Conservation (phyloP, 768 basidiomycete species). For the Galerina sulciceps region DNA sequence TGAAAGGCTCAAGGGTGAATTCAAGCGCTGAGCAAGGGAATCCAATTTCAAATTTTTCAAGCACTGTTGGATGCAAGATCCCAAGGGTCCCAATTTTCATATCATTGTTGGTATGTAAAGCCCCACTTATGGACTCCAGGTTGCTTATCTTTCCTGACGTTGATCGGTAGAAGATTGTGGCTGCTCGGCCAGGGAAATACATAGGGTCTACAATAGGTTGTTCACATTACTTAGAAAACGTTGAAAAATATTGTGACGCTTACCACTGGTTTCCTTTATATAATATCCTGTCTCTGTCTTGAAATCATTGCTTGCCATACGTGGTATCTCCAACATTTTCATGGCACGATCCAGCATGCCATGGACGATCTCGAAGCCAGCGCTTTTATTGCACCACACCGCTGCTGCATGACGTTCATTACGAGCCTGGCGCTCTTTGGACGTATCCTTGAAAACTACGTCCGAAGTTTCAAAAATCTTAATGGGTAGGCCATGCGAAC, state of each 20-base stretch:
- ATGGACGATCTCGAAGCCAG: constrained; percentile 96
- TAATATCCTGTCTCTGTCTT: constrained; percentile 83
- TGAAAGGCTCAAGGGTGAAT: constrained; percentile 95
- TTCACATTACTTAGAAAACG: not conserved
- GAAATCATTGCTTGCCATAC: constrained; percentile 61
- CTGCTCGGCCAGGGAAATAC: constrained; percentile 95
- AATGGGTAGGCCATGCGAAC: constrained; percentile 89
- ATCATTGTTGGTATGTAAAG: constrained; percentile 54
- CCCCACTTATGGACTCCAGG: constrained; percentile 40
- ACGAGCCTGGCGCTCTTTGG: constrained; percentile 79
- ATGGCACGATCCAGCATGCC: constrained; percentile 93
- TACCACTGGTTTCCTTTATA: constrained; percentile 84
- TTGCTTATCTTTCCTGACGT: constrained; percentile 38
- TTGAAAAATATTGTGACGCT: constrained; percentile 27
- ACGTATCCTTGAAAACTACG: constrained; percentile 85
- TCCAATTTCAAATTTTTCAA: constrained; percentile 91
- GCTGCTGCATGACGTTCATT: constrained; percentile 90
- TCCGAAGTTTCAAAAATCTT: constrained; percentile 95
- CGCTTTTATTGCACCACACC: constrained; percentile 95
- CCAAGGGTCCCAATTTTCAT: constrained; percentile 86
- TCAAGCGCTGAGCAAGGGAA: constrained; percentile 96
- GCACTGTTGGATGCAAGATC: constrained; percentile 89
- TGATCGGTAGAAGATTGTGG: constrained; percentile 86
- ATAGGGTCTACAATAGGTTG: constrained; percentile 67
- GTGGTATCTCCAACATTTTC: constrained; percentile 93